phyloP scores from a whole-genome alignment of 2,329 filamentous ascomycete species.

The Pezicula radicicola region DNA sequence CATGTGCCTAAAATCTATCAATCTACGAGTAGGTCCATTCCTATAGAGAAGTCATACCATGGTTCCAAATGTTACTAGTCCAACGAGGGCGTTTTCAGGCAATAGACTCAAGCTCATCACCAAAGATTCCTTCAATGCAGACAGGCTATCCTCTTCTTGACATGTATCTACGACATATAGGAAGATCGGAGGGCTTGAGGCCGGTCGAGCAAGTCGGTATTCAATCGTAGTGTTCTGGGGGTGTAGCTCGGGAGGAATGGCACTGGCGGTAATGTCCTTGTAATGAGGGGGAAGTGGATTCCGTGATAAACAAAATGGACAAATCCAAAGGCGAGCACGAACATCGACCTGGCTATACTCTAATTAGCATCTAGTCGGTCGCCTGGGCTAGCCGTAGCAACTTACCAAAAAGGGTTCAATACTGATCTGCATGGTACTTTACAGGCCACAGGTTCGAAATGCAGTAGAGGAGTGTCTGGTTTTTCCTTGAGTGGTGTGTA shows the following conservation, averaged over 20 bases:
- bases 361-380: constrained; percentile 16
- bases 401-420: constrained; percentile 93
- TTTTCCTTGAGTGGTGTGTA: constrained; percentile 97
- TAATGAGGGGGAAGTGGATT: constrained; percentile 83
- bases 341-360: constrained; percentile 72
- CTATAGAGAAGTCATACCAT: constrained; percentile 61
- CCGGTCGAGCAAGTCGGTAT: constrained; percentile 76
- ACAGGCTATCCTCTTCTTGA: constrained; percentile 82
- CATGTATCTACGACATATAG: constrained; percentile 86
- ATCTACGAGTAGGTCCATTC: constrained; percentile 1
- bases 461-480: constrained; percentile 80
- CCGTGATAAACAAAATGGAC: constrained; percentile 80
- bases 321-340: constrained; percentile 82
- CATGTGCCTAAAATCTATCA: constrained; percentile 66
- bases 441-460: constrained; percentile 96
- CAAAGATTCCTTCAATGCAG: constrained; percentile 80
- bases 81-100: constrained; percentile 77
- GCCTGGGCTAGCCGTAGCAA: constrained; percentile 1
- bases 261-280: constrained; percentile 82
- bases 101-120: constrained; percentile 82
- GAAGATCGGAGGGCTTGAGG: constrained; percentile 84
- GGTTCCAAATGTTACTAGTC: constrained; percentile 84
- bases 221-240: constrained; percentile 86
- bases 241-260: constrained; percentile 80
- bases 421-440: constrained; percentile 94